Evolutionary conservation across 129 eudicot species (phyloP).

Genomic region (Flaveria trinervia): DNA sequence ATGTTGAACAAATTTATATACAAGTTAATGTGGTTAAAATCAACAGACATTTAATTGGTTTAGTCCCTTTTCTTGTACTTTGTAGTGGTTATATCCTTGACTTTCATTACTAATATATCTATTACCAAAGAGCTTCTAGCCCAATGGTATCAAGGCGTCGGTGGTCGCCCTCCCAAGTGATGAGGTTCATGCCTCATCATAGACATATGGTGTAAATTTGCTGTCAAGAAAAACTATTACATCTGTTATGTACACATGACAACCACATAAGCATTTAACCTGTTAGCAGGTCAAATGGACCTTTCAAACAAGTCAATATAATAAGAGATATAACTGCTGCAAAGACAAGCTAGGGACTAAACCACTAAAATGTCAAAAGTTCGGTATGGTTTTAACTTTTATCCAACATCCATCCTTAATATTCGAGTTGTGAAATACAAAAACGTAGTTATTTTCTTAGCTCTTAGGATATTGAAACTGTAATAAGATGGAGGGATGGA

Average conservation of each 20-base stretch:
- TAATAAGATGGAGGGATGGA: background rate
- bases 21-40: background rate
- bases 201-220: too few species aligned
- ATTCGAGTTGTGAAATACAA: background rate
- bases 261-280: background rate
- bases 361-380: background rate
- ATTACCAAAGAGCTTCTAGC: too few species aligned
- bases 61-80: background rate
- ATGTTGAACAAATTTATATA: background rate
- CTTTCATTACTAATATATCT: too few species aligned
- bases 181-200: too few species aligned
- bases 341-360: background rate
- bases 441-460: background rate
- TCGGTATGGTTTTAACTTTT: background rate
- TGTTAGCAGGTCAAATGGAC: background rate
- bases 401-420: background rate
- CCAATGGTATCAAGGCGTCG: too few species aligned
- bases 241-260: background rate
- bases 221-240: too few species aligned
- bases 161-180: too few species aligned
- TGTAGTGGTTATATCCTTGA: background rate
- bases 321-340: background rate
- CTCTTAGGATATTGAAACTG: conserved; percentile 3
- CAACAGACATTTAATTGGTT: background rate
- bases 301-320: background rate